phyloP scores from a whole-genome alignment of 2,329 filamentous ascomycete species.

The Fusarium guadeloupense region DNA sequence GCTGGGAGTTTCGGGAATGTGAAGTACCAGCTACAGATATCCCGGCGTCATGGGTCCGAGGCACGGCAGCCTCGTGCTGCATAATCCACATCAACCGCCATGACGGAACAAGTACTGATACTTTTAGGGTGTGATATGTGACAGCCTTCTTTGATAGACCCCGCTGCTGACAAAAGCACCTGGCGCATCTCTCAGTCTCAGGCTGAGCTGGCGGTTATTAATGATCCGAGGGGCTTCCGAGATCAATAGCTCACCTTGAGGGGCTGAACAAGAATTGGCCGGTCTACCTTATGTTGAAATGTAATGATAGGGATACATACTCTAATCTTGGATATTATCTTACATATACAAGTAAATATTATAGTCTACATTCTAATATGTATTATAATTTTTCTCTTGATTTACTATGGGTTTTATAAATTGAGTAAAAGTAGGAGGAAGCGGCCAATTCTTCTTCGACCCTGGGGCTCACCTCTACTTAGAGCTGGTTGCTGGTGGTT shows the following conservation, averaged over 20 bases:
- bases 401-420: no score
- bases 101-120: conserved; percentile 24
- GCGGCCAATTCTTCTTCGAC: no score
- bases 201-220: not conserved
- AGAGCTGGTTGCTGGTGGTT: conserved; percentile 27
- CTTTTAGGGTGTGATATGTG: conserved; percentile 13
- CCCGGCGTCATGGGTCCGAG: conserved; percentile 33
- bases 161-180: conserved; percentile 36
- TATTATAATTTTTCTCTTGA: no score
- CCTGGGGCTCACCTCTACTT: no score
- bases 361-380: no score
- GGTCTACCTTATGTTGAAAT: no score
- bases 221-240: not conserved
- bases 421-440: no score
- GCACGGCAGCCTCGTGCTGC: conserved; percentile 3
- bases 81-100: conserved; percentile 10
- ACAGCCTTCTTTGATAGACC: conserved; percentile 6
- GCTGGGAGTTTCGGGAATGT: conserved; percentile 19
- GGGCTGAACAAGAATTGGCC: no score
- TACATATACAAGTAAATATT: no score
- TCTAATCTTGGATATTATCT: no score
- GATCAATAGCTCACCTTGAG: not conserved
- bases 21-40: conserved; percentile 31
- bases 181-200: not conserved
- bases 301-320: no score